Evolutionary conservation across 352 stramenopile genomes (phyloP).

Genomic region (Blastocystis sp.): DNA sequence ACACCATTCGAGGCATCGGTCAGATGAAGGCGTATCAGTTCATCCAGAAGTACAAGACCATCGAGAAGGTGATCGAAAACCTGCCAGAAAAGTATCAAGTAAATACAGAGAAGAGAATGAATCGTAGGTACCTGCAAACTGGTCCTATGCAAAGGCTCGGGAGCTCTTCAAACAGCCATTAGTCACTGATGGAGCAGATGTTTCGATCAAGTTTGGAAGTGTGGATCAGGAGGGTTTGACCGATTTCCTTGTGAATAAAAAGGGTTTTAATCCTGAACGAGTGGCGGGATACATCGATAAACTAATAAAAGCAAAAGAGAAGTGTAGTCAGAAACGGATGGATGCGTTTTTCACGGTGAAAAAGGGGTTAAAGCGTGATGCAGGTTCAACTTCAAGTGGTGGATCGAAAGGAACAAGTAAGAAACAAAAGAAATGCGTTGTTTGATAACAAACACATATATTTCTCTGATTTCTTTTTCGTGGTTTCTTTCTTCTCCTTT

Average conservation of each 20-base stretch:
- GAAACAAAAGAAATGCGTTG: conserved; percentile 61
- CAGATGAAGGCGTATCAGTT: conserved; percentile 92
- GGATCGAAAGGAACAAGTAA: conserved; percentile 70
- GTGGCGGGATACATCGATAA: conserved; percentile 85
- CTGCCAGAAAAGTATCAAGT: conserved; percentile 72
- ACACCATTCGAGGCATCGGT: conserved; percentile 87
- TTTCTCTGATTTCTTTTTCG: conserved; percentile 14
- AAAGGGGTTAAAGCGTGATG: conserved; percentile 63
- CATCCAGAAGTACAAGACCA: conserved; percentile 87
- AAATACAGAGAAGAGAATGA: conserved; percentile 56
- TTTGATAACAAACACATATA: conserved; percentile 61
- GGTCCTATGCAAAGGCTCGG: conserved; percentile 70
- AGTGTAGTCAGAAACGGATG: conserved; percentile 87
- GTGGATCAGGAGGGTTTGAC: conserved; percentile 54
- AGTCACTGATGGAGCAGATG: conserved; percentile 70
- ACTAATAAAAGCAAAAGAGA: conserved; percentile 86
- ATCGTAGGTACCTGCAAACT: conserved; percentile 35
- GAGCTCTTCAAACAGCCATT: conserved; percentile 82
- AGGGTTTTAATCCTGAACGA: conserved; percentile 87
- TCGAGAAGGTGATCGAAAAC: conserved; percentile 85
- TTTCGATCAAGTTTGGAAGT: conserved; percentile 66
- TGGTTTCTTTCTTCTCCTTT: background rate
- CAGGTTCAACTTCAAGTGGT: conserved; percentile 63
- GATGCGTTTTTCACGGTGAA: conserved; percentile 85
- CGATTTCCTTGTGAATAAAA: conserved; percentile 87